Conservation (phyloP, 768 basidiomycete genomes). For the Serendipita sp. region DNA sequence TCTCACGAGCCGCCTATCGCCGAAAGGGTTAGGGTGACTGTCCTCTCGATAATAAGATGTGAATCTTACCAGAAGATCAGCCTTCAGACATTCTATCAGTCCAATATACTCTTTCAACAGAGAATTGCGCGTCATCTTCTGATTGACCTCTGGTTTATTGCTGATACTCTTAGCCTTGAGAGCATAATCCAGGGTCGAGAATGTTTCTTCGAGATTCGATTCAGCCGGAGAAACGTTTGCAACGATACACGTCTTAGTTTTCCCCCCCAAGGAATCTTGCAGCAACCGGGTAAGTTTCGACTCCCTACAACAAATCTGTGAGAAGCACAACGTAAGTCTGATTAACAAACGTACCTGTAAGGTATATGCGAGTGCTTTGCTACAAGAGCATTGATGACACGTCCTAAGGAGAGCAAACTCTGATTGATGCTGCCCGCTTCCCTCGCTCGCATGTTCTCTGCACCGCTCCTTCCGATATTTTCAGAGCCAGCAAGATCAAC, state of each 20-base stretch:
- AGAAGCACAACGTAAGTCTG: constrained; percentile 3
- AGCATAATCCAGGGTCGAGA: constrained; percentile 94
- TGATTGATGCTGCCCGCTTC: constrained; percentile 99
- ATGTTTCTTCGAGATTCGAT: constrained; percentile 89
- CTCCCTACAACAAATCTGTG: constrained; percentile 38
- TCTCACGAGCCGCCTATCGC: constrained; percentile 64
- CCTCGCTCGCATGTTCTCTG: constrained; percentile 83
- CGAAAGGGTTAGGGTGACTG: not conserved
- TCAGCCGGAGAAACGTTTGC: constrained; percentile 91
- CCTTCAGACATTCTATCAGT: constrained; percentile 86
- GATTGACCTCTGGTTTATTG: constrained; percentile 90
- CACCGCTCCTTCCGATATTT: constrained; percentile 90
- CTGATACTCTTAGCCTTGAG: constrained; percentile 87
- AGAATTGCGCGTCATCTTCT: constrained; percentile 81
- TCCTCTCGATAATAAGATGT: not conserved
- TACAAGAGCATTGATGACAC: constrained; percentile 92
- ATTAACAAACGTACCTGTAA: constrained; percentile 46
- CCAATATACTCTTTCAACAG: constrained; percentile 84
- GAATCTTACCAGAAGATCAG: constrained; percentile 41
- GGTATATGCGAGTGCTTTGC: constrained; percentile 85
- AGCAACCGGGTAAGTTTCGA: constrained; percentile 94
- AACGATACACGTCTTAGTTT: constrained; percentile 94
- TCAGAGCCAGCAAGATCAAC: constrained; percentile 91
- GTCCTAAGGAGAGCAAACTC: constrained; percentile 85
- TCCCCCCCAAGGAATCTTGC: constrained; percentile 96